phyloP scores from a whole-genome alignment of 108 stramenopile genomes.

The Fistulifera solaris region DNA sequence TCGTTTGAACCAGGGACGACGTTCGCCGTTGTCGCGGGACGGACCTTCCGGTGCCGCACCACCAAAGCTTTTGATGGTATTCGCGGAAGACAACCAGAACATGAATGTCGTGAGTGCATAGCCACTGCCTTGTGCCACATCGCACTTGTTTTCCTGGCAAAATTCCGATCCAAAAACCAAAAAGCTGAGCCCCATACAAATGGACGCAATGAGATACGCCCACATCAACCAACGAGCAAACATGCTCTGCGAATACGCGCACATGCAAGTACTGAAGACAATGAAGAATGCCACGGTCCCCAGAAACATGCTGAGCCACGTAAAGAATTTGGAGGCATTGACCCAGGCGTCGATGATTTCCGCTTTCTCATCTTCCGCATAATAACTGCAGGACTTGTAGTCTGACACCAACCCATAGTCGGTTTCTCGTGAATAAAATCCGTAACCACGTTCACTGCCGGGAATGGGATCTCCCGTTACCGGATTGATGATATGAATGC shows the following conservation, averaged over 20 bases:
- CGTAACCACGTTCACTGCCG: slow-evolving; percentile 5
- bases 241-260: slow-evolving; percentile 3
- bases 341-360: slow-evolving; percentile 8
- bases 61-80: slow-evolving; percentile 13
- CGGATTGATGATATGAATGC: slow-evolving; percentile 6
- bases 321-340: not conserved
- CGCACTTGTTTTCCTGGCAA: slow-evolving; percentile 9
- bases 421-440: slow-evolving; percentile 9
- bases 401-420: slow-evolving; percentile 1
- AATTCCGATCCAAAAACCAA: slow-evolving; percentile 8
- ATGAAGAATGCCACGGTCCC: slow-evolving; percentile 3
- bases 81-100: slow-evolving; percentile 6
- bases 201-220: slow-evolving; percentile 5
- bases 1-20: too few species aligned
- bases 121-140: slow-evolving; percentile 4
- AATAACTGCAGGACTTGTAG: slow-evolving; percentile 5
- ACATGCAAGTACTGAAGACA: slow-evolving; percentile 1
- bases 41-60: slow-evolving; percentile 1
- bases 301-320: slow-evolving; percentile 2
- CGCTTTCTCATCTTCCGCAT: slow-evolving; percentile 6
- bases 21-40: too few species aligned
- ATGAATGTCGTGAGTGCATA: slow-evolving; percentile 6
- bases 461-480: slow-evolving; percentile 7
- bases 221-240: slow-evolving; percentile 11
- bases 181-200: slow-evolving; percentile 6